Base-by-base conservation (phyloP, 176 grass and related monocot genomes). In the Zizania latifolia region DNA sequence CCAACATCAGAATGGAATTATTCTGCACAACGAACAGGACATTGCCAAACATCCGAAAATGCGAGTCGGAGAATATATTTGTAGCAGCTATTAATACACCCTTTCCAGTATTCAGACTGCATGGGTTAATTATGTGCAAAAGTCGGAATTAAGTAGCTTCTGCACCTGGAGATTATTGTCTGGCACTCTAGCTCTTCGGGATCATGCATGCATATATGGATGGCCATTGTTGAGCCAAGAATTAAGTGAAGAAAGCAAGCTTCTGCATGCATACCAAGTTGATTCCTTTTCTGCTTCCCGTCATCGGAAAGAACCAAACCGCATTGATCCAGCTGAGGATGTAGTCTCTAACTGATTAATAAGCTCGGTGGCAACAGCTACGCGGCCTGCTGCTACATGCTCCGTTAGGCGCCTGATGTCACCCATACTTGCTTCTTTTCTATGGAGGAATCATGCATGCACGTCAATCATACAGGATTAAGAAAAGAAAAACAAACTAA, bases 1-100 rank as follows among this genome's bases (percentile, higher is more conserved):
- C 58, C 79, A 53, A 16, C 79, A 30, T 64, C 58, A 32, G 24
- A 73, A 6, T 23, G 58, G 78, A 72, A 10, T 38, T 44, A 53
- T 55, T 59, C 54, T 28, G 13, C 38, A 77, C 5, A 21, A 10
- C 66, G 56, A 23, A 2, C 33, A 3, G 3, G 22, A 5, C 8
- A 8, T 19, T 31, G 17, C 76, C 76, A 9, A 85, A 74, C 61
- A 51, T 53, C 19, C 22, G 48, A 22, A 22, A 22, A 21, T 53
- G 48, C 22, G 19, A 53, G n/a, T 21, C 8, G 2, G 48, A 53
- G 22, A 17, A 10, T 11, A 17, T 58, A 17, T 37, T 3, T 35
- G 6, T 12, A 62, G 27, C 43, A 56, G 51, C 58, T 2, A 21
- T 19, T 8, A 63, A 24, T 14, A 26, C 66, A 6, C 24, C 44